Evolutionary conservation across 768 basidiomycete genomes (phyloP).

Genomic region (Suillus subalutaceus): DNA sequence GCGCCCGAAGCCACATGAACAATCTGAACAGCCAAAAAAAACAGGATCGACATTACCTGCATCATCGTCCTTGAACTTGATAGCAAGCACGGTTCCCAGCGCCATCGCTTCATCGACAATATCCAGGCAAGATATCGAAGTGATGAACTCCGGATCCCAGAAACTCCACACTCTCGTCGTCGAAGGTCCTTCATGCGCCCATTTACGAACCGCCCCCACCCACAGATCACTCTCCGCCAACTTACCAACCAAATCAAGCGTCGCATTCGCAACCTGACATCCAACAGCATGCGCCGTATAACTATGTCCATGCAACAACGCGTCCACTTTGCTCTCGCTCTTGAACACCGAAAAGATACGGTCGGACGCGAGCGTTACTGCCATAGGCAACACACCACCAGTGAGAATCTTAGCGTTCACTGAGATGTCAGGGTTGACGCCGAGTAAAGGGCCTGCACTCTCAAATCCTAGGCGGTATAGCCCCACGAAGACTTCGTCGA

Average conservation of each 20-base stretch:
- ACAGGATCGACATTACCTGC: conserved; percentile 46
- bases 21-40: not conserved
- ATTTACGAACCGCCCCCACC: conserved; percentile 58
- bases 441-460: conserved; percentile 66
- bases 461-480: conserved; percentile 84
- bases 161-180: conserved; percentile 71
- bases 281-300: conserved; percentile 95
- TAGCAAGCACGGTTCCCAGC: conserved; percentile 81
- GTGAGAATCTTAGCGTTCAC: conserved; percentile 94
- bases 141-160: conserved; percentile 79
- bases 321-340: conserved; percentile 75
- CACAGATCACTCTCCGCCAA: conserved; percentile 54
- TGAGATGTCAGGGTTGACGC: conserved; percentile 81
- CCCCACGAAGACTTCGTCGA: conserved; percentile 95
- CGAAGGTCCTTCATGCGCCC: conserved; percentile 40
- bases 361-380: conserved; percentile 80
- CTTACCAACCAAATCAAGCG: conserved; percentile 66
- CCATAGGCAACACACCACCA: conserved; percentile 87
- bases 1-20: not conserved
- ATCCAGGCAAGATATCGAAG: conserved; percentile 54
- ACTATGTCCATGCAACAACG: conserved; percentile 91
- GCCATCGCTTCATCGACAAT: conserved; percentile 80
- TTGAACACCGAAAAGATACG: conserved; percentile 81
- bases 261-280: conserved; percentile 86
- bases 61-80: conserved; percentile 64